Evolutionary conservation across 208 protist species (phyloP), one percentile per base, ranked within the genome.

Genomic region (Acanthamoeba culbertsoni): DNA sequence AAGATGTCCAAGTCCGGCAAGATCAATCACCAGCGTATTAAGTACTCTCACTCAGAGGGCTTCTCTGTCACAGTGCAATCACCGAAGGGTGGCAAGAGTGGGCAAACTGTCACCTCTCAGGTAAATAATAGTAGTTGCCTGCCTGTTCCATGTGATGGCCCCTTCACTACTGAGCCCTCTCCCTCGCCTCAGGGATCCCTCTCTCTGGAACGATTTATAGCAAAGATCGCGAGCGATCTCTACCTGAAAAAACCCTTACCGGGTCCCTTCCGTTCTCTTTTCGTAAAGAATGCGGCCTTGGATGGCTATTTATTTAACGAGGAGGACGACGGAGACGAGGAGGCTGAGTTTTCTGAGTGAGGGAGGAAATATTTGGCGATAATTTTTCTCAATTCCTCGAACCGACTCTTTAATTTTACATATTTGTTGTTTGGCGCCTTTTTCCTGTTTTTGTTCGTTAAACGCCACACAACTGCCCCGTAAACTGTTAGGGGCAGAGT

Each of bases 11-110:
- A 79, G 31, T 92, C 68, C 77, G 94, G 94, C 53, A 82, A 88
- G 55, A 95, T 95, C 68, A 90, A 90, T 18, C 94, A 95, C 68
- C 94, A 95, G 55, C 84, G 94, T 51, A 94, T 95, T 33, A 45
- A 53, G 28, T 93, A 94, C 35, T 82, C 88, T 40, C 86, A 92
- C 86, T 18, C 42, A 14, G 77, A 86, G 7, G 77, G 77, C 8
- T 86, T 86, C 46, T 86, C 77, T 20, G 40, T 86, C 46, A 86
- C 77, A 2, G 48, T 86, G 46, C 77, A 59, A 23, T 62, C 77
- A 45, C 46, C 42, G 28, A 86, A 86, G 77, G 77, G 77, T 45
- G 42, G 46, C 46, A 86, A 59, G 77, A 33, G 65, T 23, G 65
- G 65, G 8, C 65, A 77, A 37, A 48, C 65, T 3, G 65, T 77